Conservation (phyloP, 495 filamentous ascomycete genomes). For the Tuber magnatum region DNA sequence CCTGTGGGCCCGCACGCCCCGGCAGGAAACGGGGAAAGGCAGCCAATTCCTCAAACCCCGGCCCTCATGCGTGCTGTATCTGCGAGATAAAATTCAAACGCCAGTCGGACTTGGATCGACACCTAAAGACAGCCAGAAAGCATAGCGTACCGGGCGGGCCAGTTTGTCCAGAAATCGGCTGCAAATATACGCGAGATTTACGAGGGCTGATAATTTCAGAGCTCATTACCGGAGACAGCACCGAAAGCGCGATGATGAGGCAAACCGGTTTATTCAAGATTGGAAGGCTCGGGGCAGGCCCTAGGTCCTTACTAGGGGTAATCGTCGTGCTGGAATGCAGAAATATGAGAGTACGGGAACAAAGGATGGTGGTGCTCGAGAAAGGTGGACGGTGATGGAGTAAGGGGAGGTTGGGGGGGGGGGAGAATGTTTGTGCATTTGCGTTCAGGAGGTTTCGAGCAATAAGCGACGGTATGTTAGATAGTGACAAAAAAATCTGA, state of each 20-base stretch:
- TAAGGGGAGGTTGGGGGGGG: too few species aligned
- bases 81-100: neutral
- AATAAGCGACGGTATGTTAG: too few species aligned
- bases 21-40: too few species aligned
- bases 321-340: neutral
- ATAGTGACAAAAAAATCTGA: too few species aligned
- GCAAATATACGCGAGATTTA: neutral
- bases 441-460: too few species aligned
- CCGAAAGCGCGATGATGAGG: neutral
- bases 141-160: too few species aligned
- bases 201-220: neutral
- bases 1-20: neutral
- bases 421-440: neutral
- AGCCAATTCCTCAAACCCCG: neutral
- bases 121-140: too few species aligned
- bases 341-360: neutral
- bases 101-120: neutral
- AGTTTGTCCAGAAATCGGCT: neutral
- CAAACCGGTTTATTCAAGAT: neutral
- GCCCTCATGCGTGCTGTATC: neutral
- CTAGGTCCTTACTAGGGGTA: neutral
- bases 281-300: neutral
- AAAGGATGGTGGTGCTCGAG: neutral
- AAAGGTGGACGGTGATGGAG: neutral
- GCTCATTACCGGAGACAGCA: neutral